Conservation (phyloP, 2,329 filamentous ascomycete genomes). For the Calonectria honghensis region DNA sequence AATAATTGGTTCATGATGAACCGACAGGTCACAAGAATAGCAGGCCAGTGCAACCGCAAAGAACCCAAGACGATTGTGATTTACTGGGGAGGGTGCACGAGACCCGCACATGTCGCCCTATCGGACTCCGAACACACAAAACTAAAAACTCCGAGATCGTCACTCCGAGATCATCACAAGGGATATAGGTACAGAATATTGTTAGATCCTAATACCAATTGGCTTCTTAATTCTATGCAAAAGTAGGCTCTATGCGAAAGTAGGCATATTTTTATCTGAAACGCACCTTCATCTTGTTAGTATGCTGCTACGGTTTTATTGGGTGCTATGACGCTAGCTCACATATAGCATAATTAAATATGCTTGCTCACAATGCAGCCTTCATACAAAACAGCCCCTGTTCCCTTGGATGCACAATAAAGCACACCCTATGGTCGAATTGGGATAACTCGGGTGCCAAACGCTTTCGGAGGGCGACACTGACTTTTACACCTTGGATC, state of each 20-base stretch:
- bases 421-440: neutral
- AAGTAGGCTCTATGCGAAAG: neutral
- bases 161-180: neutral
- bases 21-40: neutral
- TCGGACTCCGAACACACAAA: neutral
- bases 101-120: neutral
- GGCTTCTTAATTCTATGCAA: neutral
- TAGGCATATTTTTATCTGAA: neutral
- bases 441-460: neutral
- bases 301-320: neutral
- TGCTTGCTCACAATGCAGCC: neutral
- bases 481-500: neutral
- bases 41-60: neutral
- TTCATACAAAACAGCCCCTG: neutral
- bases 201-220: neutral
- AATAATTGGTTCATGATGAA: neutral
- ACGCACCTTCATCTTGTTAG: neutral
- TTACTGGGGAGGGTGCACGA: too few relatives aligned
- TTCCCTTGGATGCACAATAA: neutral
- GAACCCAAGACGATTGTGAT: neutral
- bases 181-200: neutral
- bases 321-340: neutral
- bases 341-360: neutral
- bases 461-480: neutral
- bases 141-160: neutral